phyloP scores from a whole-genome alignment of 2,329 filamentous ascomycete species.

The Exophiala phaeomuriformis region DNA sequence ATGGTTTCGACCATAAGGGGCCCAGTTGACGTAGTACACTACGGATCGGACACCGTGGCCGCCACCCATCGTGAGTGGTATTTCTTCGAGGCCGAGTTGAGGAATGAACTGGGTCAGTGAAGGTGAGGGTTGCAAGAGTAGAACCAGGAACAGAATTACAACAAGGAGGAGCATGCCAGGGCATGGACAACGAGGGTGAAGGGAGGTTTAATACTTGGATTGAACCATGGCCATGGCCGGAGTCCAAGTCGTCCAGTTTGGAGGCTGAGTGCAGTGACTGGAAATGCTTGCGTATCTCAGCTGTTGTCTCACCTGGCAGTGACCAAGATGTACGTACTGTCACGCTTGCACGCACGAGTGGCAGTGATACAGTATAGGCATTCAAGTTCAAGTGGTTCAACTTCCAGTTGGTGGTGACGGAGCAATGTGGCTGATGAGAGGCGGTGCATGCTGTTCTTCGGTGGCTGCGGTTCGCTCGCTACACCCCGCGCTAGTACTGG shows the following conservation, averaged over 20 bases:
- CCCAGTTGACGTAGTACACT: slow-evolving; percentile 44
- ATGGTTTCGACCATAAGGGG: slow-evolving; percentile 79
- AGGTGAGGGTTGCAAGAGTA: slow-evolving; percentile 29
- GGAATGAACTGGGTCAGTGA: slow-evolving; percentile 23
- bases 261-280: slow-evolving; percentile 2
- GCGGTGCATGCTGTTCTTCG: too few relatives aligned
- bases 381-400: too few relatives aligned
- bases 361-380: too few relatives aligned
- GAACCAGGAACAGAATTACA: slow-evolving; percentile 27
- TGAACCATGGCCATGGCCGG: not conserved
- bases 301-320: slow-evolving; percentile 3
- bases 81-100: not conserved
- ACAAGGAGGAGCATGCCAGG: slow-evolving; percentile 9
- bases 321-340: too few relatives aligned
- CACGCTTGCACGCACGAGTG: too few relatives aligned
- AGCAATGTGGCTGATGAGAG: not conserved
- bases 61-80: slow-evolving; percentile 17
- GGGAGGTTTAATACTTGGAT: not conserved
- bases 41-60: slow-evolving; percentile 31
- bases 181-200: not conserved
- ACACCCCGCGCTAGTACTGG: too few relatives aligned
- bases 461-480: not conserved
- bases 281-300: slow-evolving; percentile 1
- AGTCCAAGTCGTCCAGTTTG: not conserved
- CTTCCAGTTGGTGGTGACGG: too few relatives aligned